Evolutionary conservation across 768 basidiomycete genomes (phyloP).

Genomic region (Arthromyces matolae): DNA sequence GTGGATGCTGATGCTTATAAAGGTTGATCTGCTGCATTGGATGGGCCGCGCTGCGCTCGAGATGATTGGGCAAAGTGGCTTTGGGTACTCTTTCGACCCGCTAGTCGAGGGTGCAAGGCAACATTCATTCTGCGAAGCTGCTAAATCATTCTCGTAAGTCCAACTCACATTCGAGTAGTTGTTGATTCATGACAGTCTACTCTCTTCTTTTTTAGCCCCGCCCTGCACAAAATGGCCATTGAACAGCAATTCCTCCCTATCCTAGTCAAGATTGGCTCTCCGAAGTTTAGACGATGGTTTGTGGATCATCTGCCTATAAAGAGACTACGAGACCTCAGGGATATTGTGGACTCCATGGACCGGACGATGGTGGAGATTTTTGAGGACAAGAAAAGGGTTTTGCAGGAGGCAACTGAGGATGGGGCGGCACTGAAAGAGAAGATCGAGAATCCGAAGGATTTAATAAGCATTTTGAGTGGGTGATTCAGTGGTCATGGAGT

Average conservation of each 20-base stretch:
- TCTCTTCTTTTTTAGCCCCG: constrained; percentile 1
- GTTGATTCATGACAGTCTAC: background rate
- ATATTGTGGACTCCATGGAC: constrained; percentile 10
- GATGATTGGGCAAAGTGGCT: too few relatives aligned
- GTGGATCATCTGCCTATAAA: constrained; percentile 6
- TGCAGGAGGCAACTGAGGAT: background rate
- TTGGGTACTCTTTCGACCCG: background rate
- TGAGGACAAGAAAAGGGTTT: constrained; percentile 1
- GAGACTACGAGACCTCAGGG: constrained; percentile 1
- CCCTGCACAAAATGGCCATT: constrained; percentile 4
- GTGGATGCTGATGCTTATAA: background rate
- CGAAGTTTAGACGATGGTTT: constrained; percentile 8
- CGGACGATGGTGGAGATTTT: constrained; percentile 8
- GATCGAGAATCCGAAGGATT: constrained; percentile 7
- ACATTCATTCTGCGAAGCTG: too few relatives aligned
- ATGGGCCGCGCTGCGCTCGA: constrained; percentile 1
- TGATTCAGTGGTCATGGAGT: background rate
- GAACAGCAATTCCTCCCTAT: constrained; percentile 3
- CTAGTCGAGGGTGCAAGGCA: background rate
- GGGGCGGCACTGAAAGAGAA: constrained; percentile 2
- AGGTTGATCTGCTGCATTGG: constrained; percentile 13
- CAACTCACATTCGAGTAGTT: constrained; percentile 3
- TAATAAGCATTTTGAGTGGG: constrained; percentile 10
- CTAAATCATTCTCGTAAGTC: too few relatives aligned
- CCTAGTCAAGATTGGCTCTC: too few relatives aligned